Evolutionary conservation across 768 basidiomycete genomes (phyloP), one percentile per base, ranked within the genome.

Genomic region (Cyclocybe aegerita): DNA sequence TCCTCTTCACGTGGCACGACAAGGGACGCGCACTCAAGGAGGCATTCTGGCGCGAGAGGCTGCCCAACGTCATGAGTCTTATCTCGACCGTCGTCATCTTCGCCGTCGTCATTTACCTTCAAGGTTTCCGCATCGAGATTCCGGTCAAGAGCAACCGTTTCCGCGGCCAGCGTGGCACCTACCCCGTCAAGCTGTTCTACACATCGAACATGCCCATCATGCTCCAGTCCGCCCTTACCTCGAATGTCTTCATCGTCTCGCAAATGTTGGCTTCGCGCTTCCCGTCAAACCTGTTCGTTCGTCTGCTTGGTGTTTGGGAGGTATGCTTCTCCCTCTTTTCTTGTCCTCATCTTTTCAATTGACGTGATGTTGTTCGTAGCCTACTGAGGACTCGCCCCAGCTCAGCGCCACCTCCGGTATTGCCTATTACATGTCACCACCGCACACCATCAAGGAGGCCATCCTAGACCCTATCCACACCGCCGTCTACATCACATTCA

Each of bases 181-280:
- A 98, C 76, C 97, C 97, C 45, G 82, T 99, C 76, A 98, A 98
- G 75, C 83, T 98, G 34, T 98, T 99, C 76, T 99, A 98, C 73
- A 98, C 97, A 11, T 88, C 85, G 39, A 99, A 98, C 76, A 99
- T 98, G 96, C 96, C 96, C 50, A 98, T 99, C 78, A 99, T 99
- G 96, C 82, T 98, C 53, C 91, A 98, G 73, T 86, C 83, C 10
- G 95, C 95, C 10, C 75, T 98, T 49, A 93, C 93, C 1, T 88
- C 85, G 50, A 96, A 99, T 68, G 85, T 99, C 30, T 98, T 94
- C 75, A 90, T 98, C 70, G 80, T 98, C 61, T 90, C 85, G 30
- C 97, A 98, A 72, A 98, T 98, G 95, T 81, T 98, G 53, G 86
- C 88, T 35, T 79, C 77, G 33, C 82, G 96, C 10, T 98, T 96